A percentile compares a stretch with the other conserved stretches of the same genome.
Conservation (phyloP, 805 yeast species). For the Cyberlindnera suaveolens region DNA sequence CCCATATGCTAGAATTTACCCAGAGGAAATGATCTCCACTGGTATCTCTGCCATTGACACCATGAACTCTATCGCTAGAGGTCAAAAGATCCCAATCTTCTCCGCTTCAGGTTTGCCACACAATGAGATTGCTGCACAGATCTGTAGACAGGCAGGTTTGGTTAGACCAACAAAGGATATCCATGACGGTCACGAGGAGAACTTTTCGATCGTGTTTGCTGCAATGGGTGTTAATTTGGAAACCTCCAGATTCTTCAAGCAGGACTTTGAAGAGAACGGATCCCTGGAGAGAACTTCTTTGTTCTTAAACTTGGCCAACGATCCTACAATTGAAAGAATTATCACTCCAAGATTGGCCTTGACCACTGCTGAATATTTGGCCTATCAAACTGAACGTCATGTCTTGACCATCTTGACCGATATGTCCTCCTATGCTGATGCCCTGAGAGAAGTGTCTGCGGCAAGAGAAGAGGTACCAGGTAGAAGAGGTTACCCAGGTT, state of each 20-base stretch:
- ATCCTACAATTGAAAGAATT: conserved; percentile 99
- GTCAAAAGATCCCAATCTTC: conserved; percentile 98
- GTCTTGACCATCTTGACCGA: conserved; percentile 96
- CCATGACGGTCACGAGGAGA: conserved; percentile 99
- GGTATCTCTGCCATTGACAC: conserved; percentile 98
- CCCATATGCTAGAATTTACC: conserved; percentile 97
- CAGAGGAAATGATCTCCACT: conserved; percentile 99
- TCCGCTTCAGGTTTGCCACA: conserved; percentile 99
- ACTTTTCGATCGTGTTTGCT: conserved; percentile 97
- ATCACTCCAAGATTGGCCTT: conserved; percentile 98
- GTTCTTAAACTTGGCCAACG: conserved; percentile 96
- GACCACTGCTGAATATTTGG: conserved; percentile 97
- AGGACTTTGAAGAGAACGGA: conserved; percentile 98
- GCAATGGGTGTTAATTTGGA: conserved; percentile 99
- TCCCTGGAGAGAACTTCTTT: conserved; percentile 96
- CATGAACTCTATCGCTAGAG: conserved; percentile 99
- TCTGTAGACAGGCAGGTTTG: conserved; percentile 98
- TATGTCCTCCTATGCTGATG: conserved; percentile 99
- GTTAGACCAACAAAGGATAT: conserved; percentile 99
- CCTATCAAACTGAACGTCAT: conserved; percentile 98
- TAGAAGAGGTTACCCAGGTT: conserved; percentile 99
- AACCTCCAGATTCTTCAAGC: conserved; percentile 97
- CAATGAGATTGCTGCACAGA: conserved; percentile 99
- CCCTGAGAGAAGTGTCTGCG: conserved; percentile 98
- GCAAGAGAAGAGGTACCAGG: conserved; percentile 99